Base-by-base conservation (phyloP, 1,284 basidiomycete species). In the Pholiota adiposa region DNA sequence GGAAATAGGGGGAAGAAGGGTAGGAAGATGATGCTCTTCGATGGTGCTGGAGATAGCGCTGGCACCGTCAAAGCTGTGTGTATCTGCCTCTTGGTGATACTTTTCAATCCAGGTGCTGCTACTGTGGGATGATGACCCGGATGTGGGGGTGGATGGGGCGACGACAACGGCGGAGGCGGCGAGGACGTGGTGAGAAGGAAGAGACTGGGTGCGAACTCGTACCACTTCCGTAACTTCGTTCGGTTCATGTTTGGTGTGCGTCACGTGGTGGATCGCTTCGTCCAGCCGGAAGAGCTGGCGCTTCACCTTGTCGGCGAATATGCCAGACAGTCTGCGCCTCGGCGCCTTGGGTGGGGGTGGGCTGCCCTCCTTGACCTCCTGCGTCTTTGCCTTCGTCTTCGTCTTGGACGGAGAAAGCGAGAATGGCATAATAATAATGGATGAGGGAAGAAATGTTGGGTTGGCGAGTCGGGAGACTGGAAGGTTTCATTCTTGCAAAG, bases 191-290 rank as follows among this genome's bases (percentile, higher is more conserved):
- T 65, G 27, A 59, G 67, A 49, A 44, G 67, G 63, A 52, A 56
- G 63, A 59, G 50, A 60, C 56, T 58, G 66, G 49, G 48, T 57
- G 25, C 58, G 56, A 31, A 21, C 54, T 23, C 49, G 34, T 38
- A 38, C 12, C 5, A 38, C n/a, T n/a, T n/a, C n/a, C n/a, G n/a
- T 31, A 11, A 11, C 18, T 25, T 54, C 53, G 19, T 54, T 36
- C 11, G 57, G 50, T 27, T 65, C 46, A 55, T 67, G 68, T 62
- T 65, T 62, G 56, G 68, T 68, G 53, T 66, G 66, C 16, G 69
- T 70, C 70, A 72, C 70, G 64, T 70, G 71, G 64, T 70, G 69
- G 18, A 70, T 59, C 55, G 65, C 64, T 27, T 66, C 66, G 49
- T 69, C 69, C 19, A 73, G 58, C 16, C 68, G 67, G 46, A 64